Evolutionary conservation across 2,329 filamentous ascomycete species (phyloP).

Genomic region (Ophiostoma piceae): DNA sequence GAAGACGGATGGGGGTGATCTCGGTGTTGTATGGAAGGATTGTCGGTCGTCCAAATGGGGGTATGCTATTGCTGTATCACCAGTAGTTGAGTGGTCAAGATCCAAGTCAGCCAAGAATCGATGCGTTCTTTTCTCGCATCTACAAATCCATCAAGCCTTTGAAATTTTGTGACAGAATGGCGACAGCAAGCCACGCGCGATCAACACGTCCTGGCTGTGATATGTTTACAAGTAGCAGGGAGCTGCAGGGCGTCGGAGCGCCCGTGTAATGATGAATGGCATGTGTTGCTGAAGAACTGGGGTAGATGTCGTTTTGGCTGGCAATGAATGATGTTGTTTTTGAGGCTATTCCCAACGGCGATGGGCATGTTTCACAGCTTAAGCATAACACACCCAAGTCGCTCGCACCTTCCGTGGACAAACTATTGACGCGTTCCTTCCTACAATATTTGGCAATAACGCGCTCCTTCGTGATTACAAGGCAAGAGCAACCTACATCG

Average conservation of each 20-base stretch:
- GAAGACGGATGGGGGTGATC: constrained; percentile 3
- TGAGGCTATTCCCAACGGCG: background rate
- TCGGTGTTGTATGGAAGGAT: constrained; percentile 9
- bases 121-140: constrained; percentile 3
- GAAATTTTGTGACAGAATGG: background rate
- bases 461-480: background rate
- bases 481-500: background rate
- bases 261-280: background rate
- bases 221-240: background rate
- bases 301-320: background rate
- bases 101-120: background rate
- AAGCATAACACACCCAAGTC: background rate
- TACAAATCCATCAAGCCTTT: background rate
- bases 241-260: background rate
- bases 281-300: background rate
- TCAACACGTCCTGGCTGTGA: background rate
- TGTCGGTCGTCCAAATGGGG: constrained; percentile 4
- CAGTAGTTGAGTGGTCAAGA: background rate
- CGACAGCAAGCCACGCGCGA: background rate
- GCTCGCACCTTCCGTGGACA: background rate
- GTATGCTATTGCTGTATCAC: background rate
- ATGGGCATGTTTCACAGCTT: background rate
- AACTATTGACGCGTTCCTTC: background rate
- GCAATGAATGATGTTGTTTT: background rate
- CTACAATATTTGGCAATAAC: background rate